Evolutionary conservation across 192 early-diverging fungal species (phyloP).

Genomic region (Podila minutissima): DNA sequence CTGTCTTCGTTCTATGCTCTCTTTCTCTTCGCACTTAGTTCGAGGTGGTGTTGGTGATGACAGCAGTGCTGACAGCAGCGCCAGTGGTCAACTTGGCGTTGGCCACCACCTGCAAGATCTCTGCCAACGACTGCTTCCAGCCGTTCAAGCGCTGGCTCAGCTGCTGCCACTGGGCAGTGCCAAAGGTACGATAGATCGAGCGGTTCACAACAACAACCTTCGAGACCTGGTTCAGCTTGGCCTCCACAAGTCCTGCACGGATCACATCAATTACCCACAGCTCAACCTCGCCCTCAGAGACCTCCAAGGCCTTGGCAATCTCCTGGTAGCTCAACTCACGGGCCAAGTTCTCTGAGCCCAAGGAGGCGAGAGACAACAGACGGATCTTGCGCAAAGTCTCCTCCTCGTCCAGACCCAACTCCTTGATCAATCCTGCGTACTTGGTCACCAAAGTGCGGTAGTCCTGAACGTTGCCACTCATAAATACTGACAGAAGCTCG

Average conservation of each 20-base stretch:
- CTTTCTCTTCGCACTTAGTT: conserved; percentile 8
- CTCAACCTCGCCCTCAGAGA: conserved; percentile 87
- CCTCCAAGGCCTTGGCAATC: conserved; percentile 80
- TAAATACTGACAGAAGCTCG: conserved; percentile 76
- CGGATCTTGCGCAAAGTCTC: conserved; percentile 84
- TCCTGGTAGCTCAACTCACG: conserved; percentile 75
- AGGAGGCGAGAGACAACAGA: conserved; percentile 80
- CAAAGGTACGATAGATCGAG: conserved; percentile 87
- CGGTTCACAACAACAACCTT: conserved; percentile 84
- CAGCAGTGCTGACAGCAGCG: conserved; percentile 43
- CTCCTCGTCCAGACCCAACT: conserved; percentile 60
- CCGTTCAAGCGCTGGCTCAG: conserved; percentile 71
- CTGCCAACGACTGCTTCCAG: conserved; percentile 85
- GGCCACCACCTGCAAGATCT: conserved; percentile 86
- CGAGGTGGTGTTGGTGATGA: conserved; percentile 33
- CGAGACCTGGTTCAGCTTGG: conserved; percentile 92
- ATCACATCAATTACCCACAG: conserved; percentile 96
- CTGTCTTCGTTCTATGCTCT: background rate
- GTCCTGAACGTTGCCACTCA: conserved; percentile 70
- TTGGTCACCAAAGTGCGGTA: conserved; percentile 69
- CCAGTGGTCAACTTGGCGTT: conserved; percentile 82
- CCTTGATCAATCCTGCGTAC: conserved; percentile 62
- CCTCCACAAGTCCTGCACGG: conserved; percentile 91
- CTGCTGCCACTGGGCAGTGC: conserved; percentile 82
- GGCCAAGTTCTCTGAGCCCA: conserved; percentile 76